Evolutionary conservation across 371 early-diverging fungal genomes (phyloP), one percentile per base, ranked within the genome.

Genomic region (Mortierella sp.): DNA sequence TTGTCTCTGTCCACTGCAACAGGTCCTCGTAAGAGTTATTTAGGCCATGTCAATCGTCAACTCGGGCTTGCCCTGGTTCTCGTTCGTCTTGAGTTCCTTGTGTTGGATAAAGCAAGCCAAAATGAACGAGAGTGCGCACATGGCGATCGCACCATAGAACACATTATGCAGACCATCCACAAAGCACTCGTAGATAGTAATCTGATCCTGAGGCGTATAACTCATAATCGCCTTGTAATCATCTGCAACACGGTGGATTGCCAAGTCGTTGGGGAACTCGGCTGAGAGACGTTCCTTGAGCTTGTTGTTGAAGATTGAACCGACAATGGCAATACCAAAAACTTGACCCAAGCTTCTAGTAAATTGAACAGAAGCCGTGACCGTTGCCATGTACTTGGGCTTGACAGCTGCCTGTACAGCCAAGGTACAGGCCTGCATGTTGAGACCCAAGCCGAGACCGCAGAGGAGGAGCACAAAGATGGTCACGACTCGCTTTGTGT

Each of bases 281-380:
- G 43, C 46, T 1, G 45, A 7, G 48, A 77, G 60, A 12, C 47
- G 25, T 5, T 65, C 59, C 16, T 60, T 30, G 16, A 79, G 57
- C 52, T 79, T 72, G 71, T 87, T 87, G 75, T 84, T 84, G 76
- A 87, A 85, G 9, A 88, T 67, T 11, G 87, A 64, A 7, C 86
- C 87, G 7, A 82, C 75, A 43, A 88, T 79, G 15, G 88, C 84
- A 47, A 88, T 72, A 15, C 88, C 88, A 70, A 90, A 70, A 43
- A 84, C 79, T 47, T 85, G 84, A 14, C 90, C 92, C 15, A 90
- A 76, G 9, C 81, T 66, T 44, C 85, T 83, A 51, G 74, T 61
- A 64, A 88, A 89, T 57, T 81, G 82, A 19, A 76, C 67, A 4
- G 86, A 64, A 16, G 86, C 74, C 18, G 87, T 88, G 16, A 83